A percentile compares a stretch with the other conserved stretches of the same genome.
Conservation (phyloP, 1,139 yeast genomes). For the Yamadazyma jaroonii region DNA sequence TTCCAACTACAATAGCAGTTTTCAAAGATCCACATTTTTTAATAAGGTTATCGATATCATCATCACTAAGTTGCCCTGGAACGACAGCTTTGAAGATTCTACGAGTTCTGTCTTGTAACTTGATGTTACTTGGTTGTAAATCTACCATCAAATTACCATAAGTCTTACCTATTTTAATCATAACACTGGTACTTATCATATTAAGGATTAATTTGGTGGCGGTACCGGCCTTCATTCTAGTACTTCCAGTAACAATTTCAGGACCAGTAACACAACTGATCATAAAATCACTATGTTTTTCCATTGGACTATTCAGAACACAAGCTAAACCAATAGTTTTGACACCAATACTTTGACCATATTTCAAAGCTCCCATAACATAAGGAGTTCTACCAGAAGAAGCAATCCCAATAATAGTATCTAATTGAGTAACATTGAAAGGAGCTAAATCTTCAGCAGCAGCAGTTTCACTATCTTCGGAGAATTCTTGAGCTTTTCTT, state of each 20-base stretch:
- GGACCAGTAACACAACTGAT: slow-evolving; percentile 9
- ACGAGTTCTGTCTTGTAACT: slow-evolving; percentile 8
- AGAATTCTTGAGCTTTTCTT: slow-evolving; percentile 23
- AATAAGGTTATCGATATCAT: slow-evolving; percentile 4
- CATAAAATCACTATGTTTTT: slow-evolving; percentile 7
- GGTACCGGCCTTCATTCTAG: slow-evolving; percentile 11
- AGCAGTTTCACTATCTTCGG: slow-evolving; percentile 17
- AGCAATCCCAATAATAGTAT: slow-evolving; percentile 9
- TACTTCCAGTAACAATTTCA: slow-evolving; percentile 10
- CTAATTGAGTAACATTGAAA: slow-evolving; percentile 6
- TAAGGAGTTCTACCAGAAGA: slow-evolving; percentile 12
- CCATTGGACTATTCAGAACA: slow-evolving; percentile 7
- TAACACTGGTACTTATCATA: slow-evolving; percentile 9
- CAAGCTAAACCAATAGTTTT: slow-evolving; percentile 10
- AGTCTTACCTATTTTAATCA: slow-evolving; percentile 10
- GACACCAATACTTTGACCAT: slow-evolving; percentile 7
- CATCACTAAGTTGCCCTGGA: neutral
- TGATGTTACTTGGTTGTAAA: slow-evolving; percentile 8
- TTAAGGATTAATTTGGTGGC: slow-evolving; percentile 10
- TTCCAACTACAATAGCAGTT: slow-evolving; percentile 6
- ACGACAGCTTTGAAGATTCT: slow-evolving; percentile 7
- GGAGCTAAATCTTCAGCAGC: slow-evolving; percentile 8
- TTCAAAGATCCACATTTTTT: slow-evolving; percentile 6
- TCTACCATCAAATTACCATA: slow-evolving; percentile 11
- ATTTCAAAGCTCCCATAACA: slow-evolving; percentile 9